Percentiles rank a stretch among this genome's conserved stretches.
Conservation (phyloP, 192 early-diverging fungal species). For the Linnemannia exigua region DNA sequence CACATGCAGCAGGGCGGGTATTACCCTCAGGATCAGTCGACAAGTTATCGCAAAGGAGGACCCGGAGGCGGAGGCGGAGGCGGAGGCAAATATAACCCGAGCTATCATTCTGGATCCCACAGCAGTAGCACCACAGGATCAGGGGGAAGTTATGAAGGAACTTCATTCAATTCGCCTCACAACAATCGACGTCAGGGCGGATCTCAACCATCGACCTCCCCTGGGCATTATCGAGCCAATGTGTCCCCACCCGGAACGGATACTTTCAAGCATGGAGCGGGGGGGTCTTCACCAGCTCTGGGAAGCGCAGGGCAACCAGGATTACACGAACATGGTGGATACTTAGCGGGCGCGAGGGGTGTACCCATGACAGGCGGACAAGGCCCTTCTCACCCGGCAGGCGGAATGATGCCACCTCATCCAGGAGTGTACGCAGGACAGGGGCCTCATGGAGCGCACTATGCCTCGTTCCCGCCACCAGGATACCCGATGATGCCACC, state of each 20-base stretch:
- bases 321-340: conserved; percentile 10
- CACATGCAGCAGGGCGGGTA: conserved; percentile 20
- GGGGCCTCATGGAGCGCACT: conserved; percentile 22
- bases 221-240: conserved; percentile 3
- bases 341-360: not conserved
- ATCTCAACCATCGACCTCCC: conserved; percentile 11
- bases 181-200: conserved; percentile 17
- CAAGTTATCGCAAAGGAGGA: conserved; percentile 19
- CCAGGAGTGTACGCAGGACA: conserved; percentile 36
- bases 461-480: conserved; percentile 29
- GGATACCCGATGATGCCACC: conserved; percentile 48
- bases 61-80: too few species aligned
- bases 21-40: not conserved
- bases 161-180: conserved; percentile 1
- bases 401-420: conserved; percentile 5
- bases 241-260: not conserved
- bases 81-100: conserved; percentile 21
- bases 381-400: not conserved
- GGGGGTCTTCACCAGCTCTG: not conserved
- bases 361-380: conserved; percentile 14
- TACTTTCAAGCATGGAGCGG: not conserved
- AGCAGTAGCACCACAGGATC: not conserved
- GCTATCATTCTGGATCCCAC: not conserved
- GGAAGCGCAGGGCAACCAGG: not conserved
- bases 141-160: not conserved